Evolutionary conservation across 23 red algal genomes (phyloP), one percentile per base, ranked within the genome.

Genomic region (Gracilaria domingensis): DNA sequence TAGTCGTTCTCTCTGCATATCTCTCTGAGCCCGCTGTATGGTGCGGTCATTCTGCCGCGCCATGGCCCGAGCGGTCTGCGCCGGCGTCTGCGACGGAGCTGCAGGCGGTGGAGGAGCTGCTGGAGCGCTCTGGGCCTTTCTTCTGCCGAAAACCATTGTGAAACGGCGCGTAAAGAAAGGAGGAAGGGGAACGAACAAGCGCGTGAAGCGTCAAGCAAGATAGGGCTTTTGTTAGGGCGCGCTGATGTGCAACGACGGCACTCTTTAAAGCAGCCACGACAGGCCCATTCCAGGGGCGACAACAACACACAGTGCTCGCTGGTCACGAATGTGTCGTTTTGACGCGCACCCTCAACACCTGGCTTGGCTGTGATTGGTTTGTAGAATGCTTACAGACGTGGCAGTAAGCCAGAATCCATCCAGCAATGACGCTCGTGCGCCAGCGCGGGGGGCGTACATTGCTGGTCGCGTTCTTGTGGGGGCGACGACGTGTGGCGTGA

Each of bases 1-100:
- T 26, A 93, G 80, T 13, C 93, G 83, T 66, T 99, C 97, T 79
- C 93, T 65, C 48, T 96, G 88, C 93, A 99, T 86, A 53, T 96
- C 93, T 36, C 97, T 90, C 36, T 87, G 76, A 12, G 79, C 87
- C 14, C 87, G 60, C 37, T 42, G 24, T 14, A 89, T 45, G 39
- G 72, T 59, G 30, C 94, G 87, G 69, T 96, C 82, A 62, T 79
- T 87, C 76, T 89, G 56, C 20, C 87, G 71, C 23, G 59, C 42
- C 76, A 80, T 74, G 29, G 70, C 77, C 8, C 84, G 67, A 21
- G 56, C 64, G 7, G 37, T 82, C 75, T 79, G 66, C 20, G 84
- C 51, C 0, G 73, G 37, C 18, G 77, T 87, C 25, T 57, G 87
- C 4, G 94, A 67, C 1, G 78, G 87, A 38, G 82, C 65, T 3